phyloP scores from a whole-genome alignment of 2,329 filamentous ascomycete species.

The Macroventuria anomochaeta region DNA sequence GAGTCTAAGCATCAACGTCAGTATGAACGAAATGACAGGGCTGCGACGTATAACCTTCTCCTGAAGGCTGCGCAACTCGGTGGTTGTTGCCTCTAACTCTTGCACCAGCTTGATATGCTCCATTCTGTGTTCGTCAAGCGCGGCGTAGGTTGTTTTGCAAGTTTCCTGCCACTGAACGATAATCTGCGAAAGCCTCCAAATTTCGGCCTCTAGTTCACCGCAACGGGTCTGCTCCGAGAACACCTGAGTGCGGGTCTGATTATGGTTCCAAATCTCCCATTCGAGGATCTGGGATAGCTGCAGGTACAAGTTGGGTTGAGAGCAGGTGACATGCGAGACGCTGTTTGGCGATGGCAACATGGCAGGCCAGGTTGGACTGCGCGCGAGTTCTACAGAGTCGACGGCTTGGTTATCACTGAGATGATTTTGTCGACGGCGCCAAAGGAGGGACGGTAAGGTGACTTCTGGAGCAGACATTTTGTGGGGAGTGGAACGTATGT shows the following conservation, averaged over 20 bases:
- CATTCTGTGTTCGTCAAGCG: conserved; percentile 4
- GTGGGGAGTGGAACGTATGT: no score
- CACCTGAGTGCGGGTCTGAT: conserved; percentile 4
- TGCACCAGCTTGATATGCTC: not conserved
- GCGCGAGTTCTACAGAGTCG: not conserved
- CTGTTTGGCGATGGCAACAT: not conserved
- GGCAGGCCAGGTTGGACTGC: not conserved
- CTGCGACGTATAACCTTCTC: no score
- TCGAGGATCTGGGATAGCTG: conserved; percentile 5
- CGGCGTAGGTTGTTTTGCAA: not conserved
- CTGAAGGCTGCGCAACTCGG: conserved; percentile 2
- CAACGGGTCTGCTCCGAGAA: not conserved
- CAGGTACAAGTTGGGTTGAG: conserved; percentile 7
- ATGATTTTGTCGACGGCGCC: not conserved
- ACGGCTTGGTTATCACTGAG: not conserved
- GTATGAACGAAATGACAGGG: no score
- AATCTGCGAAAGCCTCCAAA: not conserved
- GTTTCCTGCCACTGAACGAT: conserved; percentile 3
- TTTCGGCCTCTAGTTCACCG: not conserved
- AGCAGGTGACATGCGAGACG: not conserved
- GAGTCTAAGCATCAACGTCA: no score
- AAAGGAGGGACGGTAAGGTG: not conserved
- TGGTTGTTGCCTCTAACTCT: not conserved
- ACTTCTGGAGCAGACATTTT: not conserved
- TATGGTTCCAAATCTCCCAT: conserved; percentile 13